These are phyloP conservation scores for Coccomyxa sp. DNA, from an alignment of 139 green algal species.

Conservation along the genomic window DNA sequence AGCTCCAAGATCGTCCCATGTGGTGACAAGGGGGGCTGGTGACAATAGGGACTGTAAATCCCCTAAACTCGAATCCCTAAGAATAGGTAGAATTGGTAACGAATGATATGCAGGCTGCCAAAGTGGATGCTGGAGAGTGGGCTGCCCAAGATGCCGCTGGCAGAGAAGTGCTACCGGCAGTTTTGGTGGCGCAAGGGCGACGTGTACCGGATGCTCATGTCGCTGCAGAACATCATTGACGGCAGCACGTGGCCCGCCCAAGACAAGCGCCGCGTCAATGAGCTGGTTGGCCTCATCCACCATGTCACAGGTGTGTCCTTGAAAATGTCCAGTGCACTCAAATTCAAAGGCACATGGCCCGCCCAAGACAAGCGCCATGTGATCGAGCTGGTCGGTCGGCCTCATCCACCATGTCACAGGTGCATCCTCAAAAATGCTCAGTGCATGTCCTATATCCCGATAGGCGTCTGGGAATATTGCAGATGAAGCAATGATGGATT, in stretches of 20 bases:
- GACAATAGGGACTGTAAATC: too few species aligned
- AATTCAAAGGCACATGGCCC: background rate
- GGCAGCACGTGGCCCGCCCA: constrained; percentile 11
- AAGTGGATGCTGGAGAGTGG: background rate
- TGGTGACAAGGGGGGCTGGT: too few species aligned
- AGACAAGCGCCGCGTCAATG: background rate
- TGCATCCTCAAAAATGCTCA: background rate
- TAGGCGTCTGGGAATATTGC: background rate
- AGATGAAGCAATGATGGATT: background rate
- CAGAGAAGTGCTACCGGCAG: constrained; percentile 17
- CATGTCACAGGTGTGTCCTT: background rate
- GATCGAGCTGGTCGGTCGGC: background rate
- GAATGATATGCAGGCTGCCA: constrained; percentile 2
- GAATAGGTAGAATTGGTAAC: too few species aligned
- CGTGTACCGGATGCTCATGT: constrained; percentile 39
- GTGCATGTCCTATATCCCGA: background rate
- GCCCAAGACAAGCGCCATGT: background rate
- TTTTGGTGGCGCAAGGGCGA: constrained; percentile 43
- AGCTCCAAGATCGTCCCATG: too few species aligned
- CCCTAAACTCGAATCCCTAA: too few species aligned
- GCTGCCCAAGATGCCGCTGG: background rate
- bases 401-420: background rate
- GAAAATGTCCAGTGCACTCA: background rate
- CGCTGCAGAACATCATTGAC: constrained; percentile 23
- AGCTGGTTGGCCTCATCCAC: background rate